Conservation (phyloP, 768 basidiomycete genomes). For the Boletellus ananas region DNA sequence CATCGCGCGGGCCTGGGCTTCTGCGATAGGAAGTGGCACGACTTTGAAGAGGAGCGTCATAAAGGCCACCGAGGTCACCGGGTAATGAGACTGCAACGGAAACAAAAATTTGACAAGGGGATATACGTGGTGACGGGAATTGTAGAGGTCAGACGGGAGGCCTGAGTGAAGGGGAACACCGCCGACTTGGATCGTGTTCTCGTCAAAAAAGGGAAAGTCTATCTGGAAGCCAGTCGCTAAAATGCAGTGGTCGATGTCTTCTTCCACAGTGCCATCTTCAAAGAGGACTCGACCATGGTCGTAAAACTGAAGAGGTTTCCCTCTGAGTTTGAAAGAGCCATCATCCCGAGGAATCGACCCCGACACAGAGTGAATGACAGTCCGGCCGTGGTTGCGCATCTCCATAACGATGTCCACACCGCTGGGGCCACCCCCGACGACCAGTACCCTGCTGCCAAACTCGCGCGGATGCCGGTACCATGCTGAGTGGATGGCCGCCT, state of each 20-base stretch:
- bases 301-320: slow-evolving; percentile 41
- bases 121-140: slow-evolving; percentile 64
- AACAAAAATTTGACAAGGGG: slow-evolving; percentile 71
- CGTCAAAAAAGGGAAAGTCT: slow-evolving; percentile 58
- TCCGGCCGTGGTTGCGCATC: slow-evolving; percentile 40
- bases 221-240: slow-evolving; percentile 75
- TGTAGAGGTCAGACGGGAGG: slow-evolving; percentile 50
- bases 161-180: slow-evolving; percentile 46
- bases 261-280: slow-evolving; percentile 54
- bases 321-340: slow-evolving; percentile 39
- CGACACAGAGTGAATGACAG: slow-evolving; percentile 55
- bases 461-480: slow-evolving; percentile 57
- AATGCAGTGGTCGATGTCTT: slow-evolving; percentile 57
- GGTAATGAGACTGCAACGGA: slow-evolving; percentile 46
- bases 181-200: slow-evolving; percentile 31
- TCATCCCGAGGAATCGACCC: slow-evolving; percentile 31
- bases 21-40: slow-evolving; percentile 71
- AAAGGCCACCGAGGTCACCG: slow-evolving; percentile 59
- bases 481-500: slow-evolving; percentile 60
- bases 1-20: slow-evolving; percentile 70
- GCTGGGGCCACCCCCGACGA: slow-evolving; percentile 58
- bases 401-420: slow-evolving; percentile 66
- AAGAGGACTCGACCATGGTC: slow-evolving; percentile 48
- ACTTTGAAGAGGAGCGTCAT: slow-evolving; percentile 57
- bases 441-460: slow-evolving; percentile 39